Evolutionary conservation across 208 protist genomes (phyloP).

Genomic region (Novymonas esmeraldas): DNA sequence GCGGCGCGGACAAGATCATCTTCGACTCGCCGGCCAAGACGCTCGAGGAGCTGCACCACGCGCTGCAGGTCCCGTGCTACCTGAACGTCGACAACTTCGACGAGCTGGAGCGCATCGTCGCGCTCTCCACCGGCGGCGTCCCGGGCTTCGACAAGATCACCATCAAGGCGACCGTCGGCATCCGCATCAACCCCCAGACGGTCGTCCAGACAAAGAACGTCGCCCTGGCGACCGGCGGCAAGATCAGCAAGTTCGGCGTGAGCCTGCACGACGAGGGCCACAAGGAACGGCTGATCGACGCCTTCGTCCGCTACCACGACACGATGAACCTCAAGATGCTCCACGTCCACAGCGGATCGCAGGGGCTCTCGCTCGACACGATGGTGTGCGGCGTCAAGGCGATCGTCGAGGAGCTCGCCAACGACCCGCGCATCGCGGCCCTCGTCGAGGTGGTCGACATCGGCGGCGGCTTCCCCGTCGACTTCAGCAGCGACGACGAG

Average conservation of each 20-base stretch:
- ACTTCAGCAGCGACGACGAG: slow-evolving; percentile 55
- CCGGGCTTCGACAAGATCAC: slow-evolving; percentile 16
- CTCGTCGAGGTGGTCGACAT: slow-evolving; percentile 55
- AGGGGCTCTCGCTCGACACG: slow-evolving; percentile 61
- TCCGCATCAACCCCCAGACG: slow-evolving; percentile 76
- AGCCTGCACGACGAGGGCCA: slow-evolving; percentile 53
- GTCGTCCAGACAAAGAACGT: slow-evolving; percentile 49
- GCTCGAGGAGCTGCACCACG: slow-evolving; percentile 54
- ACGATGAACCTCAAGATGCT: slow-evolving; percentile 56
- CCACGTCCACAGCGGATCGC: slow-evolving; percentile 72
- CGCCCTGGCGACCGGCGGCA: slow-evolving; percentile 48
- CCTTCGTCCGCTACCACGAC: slow-evolving; percentile 42
- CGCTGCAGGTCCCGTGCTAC: slow-evolving; percentile 49
- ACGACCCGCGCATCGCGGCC: slow-evolving; percentile 27
- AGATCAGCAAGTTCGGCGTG: slow-evolving; percentile 76
- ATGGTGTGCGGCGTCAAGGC: slow-evolving; percentile 52
- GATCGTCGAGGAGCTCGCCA: slow-evolving; percentile 36
- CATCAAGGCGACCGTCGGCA: slow-evolving; percentile 44
- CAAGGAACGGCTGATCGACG: slow-evolving; percentile 40
- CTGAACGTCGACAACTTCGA: slow-evolving; percentile 81
- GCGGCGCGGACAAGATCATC: slow-evolving; percentile 36
- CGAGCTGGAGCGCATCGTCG: slow-evolving; percentile 58
- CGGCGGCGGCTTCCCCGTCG: slow-evolving; percentile 63
- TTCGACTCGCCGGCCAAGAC: slow-evolving; percentile 79
- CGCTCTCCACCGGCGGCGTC: slow-evolving; percentile 27